Conservation (phyloP, 495 filamentous ascomycete species). For the Letharia columbiana region DNA sequence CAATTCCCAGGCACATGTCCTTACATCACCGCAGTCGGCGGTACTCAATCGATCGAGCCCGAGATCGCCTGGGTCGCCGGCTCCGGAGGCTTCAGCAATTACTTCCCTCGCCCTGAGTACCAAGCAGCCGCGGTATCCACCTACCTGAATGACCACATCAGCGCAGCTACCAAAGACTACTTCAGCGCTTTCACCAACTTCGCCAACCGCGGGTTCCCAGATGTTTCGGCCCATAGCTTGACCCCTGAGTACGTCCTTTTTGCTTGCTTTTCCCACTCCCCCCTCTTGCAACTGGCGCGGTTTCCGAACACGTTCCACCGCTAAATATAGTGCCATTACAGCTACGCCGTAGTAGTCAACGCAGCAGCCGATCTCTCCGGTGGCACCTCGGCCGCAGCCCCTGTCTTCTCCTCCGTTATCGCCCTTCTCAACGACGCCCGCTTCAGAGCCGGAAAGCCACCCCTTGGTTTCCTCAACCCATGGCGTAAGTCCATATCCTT, state of each 20-base stretch:
- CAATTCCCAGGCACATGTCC: conserved; percentile 59
- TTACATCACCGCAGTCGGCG: conserved; percentile 59
- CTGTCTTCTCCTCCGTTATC: conserved; percentile 41
- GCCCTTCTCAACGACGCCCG: conserved; percentile 45
- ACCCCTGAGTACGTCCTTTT: conserved; percentile 33
- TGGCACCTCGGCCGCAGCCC: conserved; percentile 46
- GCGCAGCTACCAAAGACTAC: conserved; percentile 32
- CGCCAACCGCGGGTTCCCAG: conserved; percentile 59
- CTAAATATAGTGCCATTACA: conserved; percentile 1
- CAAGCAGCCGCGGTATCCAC: conserved; percentile 46
- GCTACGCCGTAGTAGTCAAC: conserved; percentile 27
- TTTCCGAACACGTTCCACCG: neutral
- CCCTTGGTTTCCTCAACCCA: conserved; percentile 48
- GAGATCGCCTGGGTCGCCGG: conserved; percentile 43
- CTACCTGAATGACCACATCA: conserved; percentile 41
- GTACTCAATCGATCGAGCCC: conserved; percentile 44
- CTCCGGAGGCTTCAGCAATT: conserved; percentile 60
- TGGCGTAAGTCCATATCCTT: conserved; percentile 20
- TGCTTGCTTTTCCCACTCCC: neutral
- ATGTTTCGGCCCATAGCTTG: conserved; percentile 49
- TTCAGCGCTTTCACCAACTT: conserved; percentile 44
- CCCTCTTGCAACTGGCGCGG: neutral
- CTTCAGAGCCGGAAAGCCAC: conserved; percentile 36
- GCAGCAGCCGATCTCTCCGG: conserved; percentile 32
- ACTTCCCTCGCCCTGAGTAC: conserved; percentile 51